Evolutionary conservation across 345 rosid genomes (phyloP).

Genomic region (Carallia brachiata): DNA sequence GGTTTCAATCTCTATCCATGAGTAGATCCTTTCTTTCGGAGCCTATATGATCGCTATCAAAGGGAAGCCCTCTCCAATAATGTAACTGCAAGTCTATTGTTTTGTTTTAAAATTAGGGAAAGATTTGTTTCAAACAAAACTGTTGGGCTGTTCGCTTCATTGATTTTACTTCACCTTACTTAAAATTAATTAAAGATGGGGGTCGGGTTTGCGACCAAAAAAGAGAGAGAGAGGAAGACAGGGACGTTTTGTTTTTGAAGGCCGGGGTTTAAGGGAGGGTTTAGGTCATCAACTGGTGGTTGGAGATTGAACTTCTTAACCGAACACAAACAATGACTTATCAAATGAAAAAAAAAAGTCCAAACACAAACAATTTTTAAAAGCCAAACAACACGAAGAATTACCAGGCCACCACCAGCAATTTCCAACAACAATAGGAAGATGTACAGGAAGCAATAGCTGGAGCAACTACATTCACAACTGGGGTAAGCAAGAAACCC

Average conservation of each 20-base stretch:
- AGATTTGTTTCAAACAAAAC: too few relatives aligned
- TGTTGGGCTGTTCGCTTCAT: too few relatives aligned
- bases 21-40: too few relatives aligned
- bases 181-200: too few relatives aligned
- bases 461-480: slow-evolving; percentile 6
- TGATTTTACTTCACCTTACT: too few relatives aligned
- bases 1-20: too few relatives aligned
- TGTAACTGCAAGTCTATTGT: too few relatives aligned
- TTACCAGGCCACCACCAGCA: background rate
- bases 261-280: slow-evolving; percentile 44
- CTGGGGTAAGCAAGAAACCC: slow-evolving; percentile 28
- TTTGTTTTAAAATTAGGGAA: too few relatives aligned
- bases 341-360: too few relatives aligned
- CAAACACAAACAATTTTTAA: slow-evolving; percentile 17
- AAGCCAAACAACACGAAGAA: slow-evolving; percentile 18
- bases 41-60: too few relatives aligned
- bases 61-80: too few relatives aligned
- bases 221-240: slow-evolving; percentile 12
- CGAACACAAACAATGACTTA: slow-evolving; percentile 17
- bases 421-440: slow-evolving; percentile 16
- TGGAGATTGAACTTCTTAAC: slow-evolving; percentile 70
- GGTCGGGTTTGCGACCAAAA: too few relatives aligned
- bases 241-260: slow-evolving; percentile 18
- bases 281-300: slow-evolving; percentile 90
- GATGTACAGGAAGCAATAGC: slow-evolving; percentile 19